These are phyloP conservation scores for Trichosanthes cucumerina DNA, from an alignment of 306 rosid genomes.

Conservation along the genomic window DNA sequence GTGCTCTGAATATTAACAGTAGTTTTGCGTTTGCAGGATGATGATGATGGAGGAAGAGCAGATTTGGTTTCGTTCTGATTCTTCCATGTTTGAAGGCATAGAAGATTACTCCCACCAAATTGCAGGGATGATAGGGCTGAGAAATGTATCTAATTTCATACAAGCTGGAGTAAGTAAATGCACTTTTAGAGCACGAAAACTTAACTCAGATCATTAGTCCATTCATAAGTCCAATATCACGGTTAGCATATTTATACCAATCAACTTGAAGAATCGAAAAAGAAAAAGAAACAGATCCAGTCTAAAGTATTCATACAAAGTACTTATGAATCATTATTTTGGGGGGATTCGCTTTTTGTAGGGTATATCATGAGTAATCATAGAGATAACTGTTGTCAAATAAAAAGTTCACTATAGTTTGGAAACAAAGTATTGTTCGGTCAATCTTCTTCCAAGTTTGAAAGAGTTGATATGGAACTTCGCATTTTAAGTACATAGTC, in stretches of 20 bases:
- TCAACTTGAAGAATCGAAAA: background rate
- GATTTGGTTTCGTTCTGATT: conserved; percentile 85
- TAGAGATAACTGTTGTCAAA: no score
- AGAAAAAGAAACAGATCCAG: no score
- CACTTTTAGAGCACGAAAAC: background rate
- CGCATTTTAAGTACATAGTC: background rate
- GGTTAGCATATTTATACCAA: no score
- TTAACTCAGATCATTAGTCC: background rate
- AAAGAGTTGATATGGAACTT: background rate
- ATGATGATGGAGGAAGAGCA: conserved; percentile 96
- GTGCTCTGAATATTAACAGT: conserved; percentile 3
- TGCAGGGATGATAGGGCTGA: conserved; percentile 93
- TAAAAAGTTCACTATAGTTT: background rate
- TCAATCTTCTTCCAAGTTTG: background rate
- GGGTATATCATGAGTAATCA: no score
- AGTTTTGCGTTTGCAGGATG: conserved; percentile 47
- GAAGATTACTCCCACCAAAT: conserved; percentile 96
- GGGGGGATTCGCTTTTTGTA: no score
- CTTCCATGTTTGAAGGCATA: conserved; percentile 78
- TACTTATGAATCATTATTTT: no score
- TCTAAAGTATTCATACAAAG: no score
- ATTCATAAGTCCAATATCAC: background rate
- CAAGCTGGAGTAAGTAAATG: conserved; percentile 63
- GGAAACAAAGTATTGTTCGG: background rate
- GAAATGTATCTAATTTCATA: conserved; percentile 75